phyloP scores from a whole-genome alignment of 306 rosid species.

The Luffa aegyptiaca region DNA sequence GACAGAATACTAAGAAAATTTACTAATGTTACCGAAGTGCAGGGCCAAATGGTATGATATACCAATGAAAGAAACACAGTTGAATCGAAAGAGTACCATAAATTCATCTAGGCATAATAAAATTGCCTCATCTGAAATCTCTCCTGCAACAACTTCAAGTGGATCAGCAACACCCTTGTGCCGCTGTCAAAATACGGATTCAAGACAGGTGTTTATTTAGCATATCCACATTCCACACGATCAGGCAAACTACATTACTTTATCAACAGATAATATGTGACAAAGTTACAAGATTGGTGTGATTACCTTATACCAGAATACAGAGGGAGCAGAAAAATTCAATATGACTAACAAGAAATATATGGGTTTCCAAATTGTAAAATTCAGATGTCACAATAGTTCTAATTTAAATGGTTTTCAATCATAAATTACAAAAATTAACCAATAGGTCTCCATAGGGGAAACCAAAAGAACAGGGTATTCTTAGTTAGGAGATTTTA shows the following conservation, averaged over 20 bases:
- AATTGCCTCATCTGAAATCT: slow-evolving; percentile 83
- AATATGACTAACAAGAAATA: not conserved
- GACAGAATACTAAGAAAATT: slow-evolving; percentile 12
- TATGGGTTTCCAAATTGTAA: not conserved
- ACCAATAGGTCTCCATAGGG: not conserved
- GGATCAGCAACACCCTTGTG: slow-evolving; percentile 95
- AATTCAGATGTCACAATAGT: not conserved
- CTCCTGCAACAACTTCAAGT: slow-evolving; percentile 81
- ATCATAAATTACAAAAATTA: not conserved
- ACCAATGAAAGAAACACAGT: not conserved
- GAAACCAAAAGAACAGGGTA: not conserved
- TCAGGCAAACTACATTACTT: not conserved
- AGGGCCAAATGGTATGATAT: slow-evolving; percentile 4
- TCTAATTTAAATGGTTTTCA: not conserved
- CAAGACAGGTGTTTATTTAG: slow-evolving; percentile 4
- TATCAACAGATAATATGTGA: not conserved
- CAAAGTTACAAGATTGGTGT: not conserved
- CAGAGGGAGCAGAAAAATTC: not conserved
- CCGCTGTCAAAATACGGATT: slow-evolving; percentile 42
- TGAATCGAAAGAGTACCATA: slow-evolving; percentile 43
- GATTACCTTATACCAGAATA: not conserved
- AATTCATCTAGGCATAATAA: slow-evolving; percentile 90
- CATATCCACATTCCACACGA: not conserved
- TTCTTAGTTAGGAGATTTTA: not conserved
- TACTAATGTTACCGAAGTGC: slow-evolving; percentile 15